phyloP scores from a whole-genome alignment of 257 asterid species.

The Forsythia viridissima region DNA sequence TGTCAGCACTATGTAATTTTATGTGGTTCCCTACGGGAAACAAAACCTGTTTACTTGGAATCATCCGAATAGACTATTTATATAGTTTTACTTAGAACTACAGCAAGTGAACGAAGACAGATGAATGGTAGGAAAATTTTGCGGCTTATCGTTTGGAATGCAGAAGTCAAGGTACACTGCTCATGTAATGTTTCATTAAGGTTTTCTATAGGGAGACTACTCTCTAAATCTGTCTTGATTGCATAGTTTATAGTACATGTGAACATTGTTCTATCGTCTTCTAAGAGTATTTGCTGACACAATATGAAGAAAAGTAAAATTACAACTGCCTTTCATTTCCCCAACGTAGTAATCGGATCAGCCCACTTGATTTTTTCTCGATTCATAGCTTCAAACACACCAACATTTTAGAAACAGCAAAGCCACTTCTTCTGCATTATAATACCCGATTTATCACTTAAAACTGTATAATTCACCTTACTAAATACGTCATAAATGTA shows the following conservation, averaged over 20 bases:
- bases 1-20: neutral
- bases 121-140: neutral
- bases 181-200: neutral
- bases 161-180: neutral
- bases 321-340: constrained; percentile 9
- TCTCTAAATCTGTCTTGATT: neutral
- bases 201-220: neutral
- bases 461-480: too few species aligned
- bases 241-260: constrained; percentile 3
- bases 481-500: neutral
- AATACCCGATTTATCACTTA: neutral
- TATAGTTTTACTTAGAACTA: constrained; percentile 9
- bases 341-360: neutral
- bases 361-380: constrained; percentile 18
- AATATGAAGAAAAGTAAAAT: constrained; percentile 18
- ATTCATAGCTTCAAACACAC: constrained; percentile 22
- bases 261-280: neutral
- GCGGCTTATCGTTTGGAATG: neutral
- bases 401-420: constrained; percentile 29
- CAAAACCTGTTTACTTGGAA: neutral
- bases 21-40: neutral
- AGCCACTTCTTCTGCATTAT: constrained; percentile 47
- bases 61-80: neutral
- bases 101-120: neutral
- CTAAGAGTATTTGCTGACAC: constrained; percentile 18